A percentile compares a stretch with the other conserved stretches of the same genome.
Conservation (phyloP, 192 early-diverging fungal species). For the Coemansia sp. region DNA sequence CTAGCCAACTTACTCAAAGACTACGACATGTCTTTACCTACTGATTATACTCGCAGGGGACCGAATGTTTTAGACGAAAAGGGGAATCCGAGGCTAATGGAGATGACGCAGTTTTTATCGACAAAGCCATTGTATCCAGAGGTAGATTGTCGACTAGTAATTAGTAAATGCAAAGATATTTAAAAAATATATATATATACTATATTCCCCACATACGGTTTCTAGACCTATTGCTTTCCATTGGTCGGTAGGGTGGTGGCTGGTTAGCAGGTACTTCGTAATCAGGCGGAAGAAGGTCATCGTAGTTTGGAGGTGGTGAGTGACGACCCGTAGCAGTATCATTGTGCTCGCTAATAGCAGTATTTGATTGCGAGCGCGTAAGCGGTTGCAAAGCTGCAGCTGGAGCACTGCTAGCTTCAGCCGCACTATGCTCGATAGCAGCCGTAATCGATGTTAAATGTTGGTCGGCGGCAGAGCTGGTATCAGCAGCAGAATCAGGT, state of each 20-base stretch:
- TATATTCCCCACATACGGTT: not conserved
- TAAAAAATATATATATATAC: not conserved
- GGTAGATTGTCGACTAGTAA: constrained; percentile 25
- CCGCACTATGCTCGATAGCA: not conserved
- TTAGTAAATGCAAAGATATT: constrained; percentile 11
- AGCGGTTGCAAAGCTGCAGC: too few species aligned
- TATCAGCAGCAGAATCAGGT: not conserved
- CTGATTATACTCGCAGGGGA: constrained; percentile 12
- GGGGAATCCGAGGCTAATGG: constrained; percentile 25
- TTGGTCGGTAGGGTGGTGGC: constrained; percentile 40
- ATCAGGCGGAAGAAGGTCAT: constrained; percentile 39
- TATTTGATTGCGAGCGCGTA: too few species aligned
- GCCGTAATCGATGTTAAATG: not conserved
- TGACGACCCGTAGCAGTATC: not conserved
- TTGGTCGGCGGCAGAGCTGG: not conserved
- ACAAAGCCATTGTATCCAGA: constrained; percentile 24
- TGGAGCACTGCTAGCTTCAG: not conserved
- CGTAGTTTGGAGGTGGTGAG: constrained; percentile 38
- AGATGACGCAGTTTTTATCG: constrained; percentile 18
- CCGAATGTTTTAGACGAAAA: constrained; percentile 12
- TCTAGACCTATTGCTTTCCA: constrained; percentile 6
- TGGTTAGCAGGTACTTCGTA: constrained; percentile 23
- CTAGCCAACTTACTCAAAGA: constrained; percentile 31
- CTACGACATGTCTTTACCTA: constrained; percentile 23
- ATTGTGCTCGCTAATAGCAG: not conserved